Evolutionary conservation across 371 early-diverging fungal species (phyloP), one percentile per base, ranked within the genome.

Genomic region (Mucor ambiguus): DNA sequence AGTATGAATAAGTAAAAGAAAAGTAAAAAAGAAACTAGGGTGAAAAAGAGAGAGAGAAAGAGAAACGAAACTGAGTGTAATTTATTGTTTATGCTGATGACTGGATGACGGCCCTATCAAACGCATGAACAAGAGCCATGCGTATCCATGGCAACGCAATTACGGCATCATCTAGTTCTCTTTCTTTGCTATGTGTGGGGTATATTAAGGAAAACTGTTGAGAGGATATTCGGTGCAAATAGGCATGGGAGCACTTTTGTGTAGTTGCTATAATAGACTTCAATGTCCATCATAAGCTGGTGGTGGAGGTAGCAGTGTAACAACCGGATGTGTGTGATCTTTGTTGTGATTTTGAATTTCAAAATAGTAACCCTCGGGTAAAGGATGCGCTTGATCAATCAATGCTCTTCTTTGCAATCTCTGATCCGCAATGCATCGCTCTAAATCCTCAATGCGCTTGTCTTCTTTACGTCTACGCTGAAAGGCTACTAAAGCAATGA

Each of bases 301-400:
- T 26, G 59, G 59, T 9, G 38, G 57, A n/a, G 68, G 71, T 28
- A 72, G 41, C 24, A 72, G 55, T 3, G 72, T 72, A 24, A 60
- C 57, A 11, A 68, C 57, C 14, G 72, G 72, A 60, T 72, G 72
- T 5, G 46, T 38, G n/a, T 72, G 72, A 9, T 72, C 57, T 22
- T 68, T 68, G 11, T 6, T 29, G 12, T 49, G 43, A 57, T 68
- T 41, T 41, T 64, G 60, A 22, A 68, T 66, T 38, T 66, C 60
- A 58, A 72, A 72, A 38, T 52, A 72, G 46, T 61, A 60, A 18
- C 29, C 60, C 18, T 63, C 57, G 3, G 72, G 72, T 26, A 68
- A 64, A n/a, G 37, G 54, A 44, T 56, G 55, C 5, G 48, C 35
- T 24, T 54, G 63, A 20, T 63, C 56, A 4, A 37, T 16, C 18